These are phyloP conservation scores for Sechiopsis laciniata DNA, from an alignment of 306 rosid genomes.

Conservation along the genomic window DNA sequence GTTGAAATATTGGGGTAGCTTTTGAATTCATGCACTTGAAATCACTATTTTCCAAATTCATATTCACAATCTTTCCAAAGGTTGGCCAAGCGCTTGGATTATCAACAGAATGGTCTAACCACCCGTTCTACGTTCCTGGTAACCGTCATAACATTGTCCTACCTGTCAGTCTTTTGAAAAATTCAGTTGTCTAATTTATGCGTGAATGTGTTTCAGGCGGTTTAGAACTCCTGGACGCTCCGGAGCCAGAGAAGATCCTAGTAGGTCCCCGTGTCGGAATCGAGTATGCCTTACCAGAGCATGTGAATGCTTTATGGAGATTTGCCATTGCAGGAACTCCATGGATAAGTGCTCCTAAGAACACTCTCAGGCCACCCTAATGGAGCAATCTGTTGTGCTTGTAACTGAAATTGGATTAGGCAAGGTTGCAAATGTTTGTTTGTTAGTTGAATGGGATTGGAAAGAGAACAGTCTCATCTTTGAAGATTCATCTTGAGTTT, in stretches of 20 bases:
- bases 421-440: background rate
- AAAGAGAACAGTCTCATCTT: slow-evolving; percentile 6
- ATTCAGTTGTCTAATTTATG: background rate
- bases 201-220: slow-evolving; percentile 47
- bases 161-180: background rate
- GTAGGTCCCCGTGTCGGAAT: slow-evolving; percentile 90
- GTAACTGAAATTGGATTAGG: background rate
- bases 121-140: slow-evolving; percentile 73
- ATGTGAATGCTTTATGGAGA: slow-evolving; percentile 79
- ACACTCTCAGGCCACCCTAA: slow-evolving; percentile 50
- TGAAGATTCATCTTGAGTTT: background rate
- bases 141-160: slow-evolving; percentile 20
- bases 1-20: background rate
- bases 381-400: background rate
- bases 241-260: slow-evolving; percentile 60
- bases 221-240: slow-evolving; percentile 77
- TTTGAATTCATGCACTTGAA: background rate
- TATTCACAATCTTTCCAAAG: slow-evolving; percentile 28
- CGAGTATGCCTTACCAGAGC: slow-evolving; percentile 69
- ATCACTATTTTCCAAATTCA: background rate
- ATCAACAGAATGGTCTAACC: slow-evolving; percentile 88
- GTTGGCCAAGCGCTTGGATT: slow-evolving; percentile 91
- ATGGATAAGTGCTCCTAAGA: slow-evolving; percentile 93
- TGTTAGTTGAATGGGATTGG: background rate
- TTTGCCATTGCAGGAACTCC: slow-evolving; percentile 81